A percentile compares a stretch with the other conserved stretches of the same genome.
phyloP scores from a whole-genome alignment of 2,329 filamentous ascomycete genomes.

The Colletotrichum abscissum region DNA sequence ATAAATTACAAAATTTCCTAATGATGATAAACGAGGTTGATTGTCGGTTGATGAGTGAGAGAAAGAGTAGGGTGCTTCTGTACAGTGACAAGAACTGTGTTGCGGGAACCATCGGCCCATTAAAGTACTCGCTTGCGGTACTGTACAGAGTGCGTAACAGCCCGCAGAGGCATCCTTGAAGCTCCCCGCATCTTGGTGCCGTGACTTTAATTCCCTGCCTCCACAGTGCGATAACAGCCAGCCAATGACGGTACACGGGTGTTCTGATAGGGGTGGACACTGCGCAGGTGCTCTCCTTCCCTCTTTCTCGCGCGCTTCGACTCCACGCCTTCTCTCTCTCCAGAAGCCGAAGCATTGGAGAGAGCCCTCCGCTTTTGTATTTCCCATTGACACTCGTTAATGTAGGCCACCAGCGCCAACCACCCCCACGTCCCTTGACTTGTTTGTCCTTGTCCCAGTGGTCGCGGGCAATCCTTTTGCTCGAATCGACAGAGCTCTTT shows the following conservation, averaged over 20 bases:
- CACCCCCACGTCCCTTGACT: not conserved
- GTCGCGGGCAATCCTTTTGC: not conserved
- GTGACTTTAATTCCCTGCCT: not conserved
- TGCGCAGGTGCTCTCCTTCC: not conserved
- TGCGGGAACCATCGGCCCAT: not conserved
- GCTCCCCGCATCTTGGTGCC: slow-evolving; percentile 10
- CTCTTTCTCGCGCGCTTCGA: not conserved
- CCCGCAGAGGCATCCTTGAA: slow-evolving; percentile 1
- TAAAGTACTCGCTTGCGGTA: too few relatives aligned
- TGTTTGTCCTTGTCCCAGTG: not conserved
- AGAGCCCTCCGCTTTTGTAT: slow-evolving; percentile 28
- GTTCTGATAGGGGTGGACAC: slow-evolving; percentile 31
- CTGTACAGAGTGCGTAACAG: not conserved
- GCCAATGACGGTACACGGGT: slow-evolving; percentile 23
- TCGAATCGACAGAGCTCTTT: not conserved
- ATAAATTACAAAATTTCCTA: not conserved
- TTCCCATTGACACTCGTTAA: slow-evolving; percentile 29
- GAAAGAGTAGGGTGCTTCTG: not conserved
- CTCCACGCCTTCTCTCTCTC: slow-evolving; percentile 3
- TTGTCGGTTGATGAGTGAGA: not conserved
- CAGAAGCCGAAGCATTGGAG: not conserved
- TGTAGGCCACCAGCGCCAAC: not conserved
- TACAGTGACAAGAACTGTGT: slow-evolving; percentile 1
- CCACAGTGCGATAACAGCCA: slow-evolving; percentile 28
- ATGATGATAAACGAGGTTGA: not conserved